Percentiles rank a stretch among this genome's conserved stretches.
phyloP scores from a whole-genome alignment of 345 rosid genomes.

The Eucalyptus pauciflora region DNA sequence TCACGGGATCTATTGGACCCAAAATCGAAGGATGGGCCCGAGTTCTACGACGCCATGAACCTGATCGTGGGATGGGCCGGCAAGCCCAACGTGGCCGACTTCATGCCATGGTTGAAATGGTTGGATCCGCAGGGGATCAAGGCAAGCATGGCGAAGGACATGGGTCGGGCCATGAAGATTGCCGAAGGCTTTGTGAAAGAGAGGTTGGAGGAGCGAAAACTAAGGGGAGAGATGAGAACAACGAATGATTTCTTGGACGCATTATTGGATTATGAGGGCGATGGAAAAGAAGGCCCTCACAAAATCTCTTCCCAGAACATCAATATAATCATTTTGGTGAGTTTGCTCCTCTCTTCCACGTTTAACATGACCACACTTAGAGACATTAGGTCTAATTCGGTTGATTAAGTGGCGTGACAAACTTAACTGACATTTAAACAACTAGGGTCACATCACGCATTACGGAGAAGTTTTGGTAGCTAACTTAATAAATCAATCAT shows the following conservation, averaged over 20 bases:
- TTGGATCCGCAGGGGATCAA: background rate
- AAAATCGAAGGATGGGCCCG: background rate
- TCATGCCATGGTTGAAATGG: background rate
- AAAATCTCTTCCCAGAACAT: background rate
- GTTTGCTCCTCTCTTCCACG: background rate
- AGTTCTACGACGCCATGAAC: background rate
- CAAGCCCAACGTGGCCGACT: background rate
- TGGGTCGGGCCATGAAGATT: background rate
- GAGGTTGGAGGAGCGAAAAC: background rate
- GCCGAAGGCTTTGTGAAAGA: background rate
- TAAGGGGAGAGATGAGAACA: background rate
- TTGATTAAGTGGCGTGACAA: background rate
- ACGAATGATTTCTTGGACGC: background rate
- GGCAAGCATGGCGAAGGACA: background rate
- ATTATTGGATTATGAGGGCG: background rate
- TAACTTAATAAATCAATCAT: background rate
- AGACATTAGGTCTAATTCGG: background rate
- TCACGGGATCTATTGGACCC: background rate
- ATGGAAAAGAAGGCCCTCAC: background rate
- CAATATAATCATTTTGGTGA: background rate
- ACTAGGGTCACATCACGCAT: background rate
- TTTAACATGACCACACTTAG: background rate
- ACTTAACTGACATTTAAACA: background rate
- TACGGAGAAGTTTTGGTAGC: background rate
- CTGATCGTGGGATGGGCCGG: background rate